These are phyloP conservation scores for Ilyonectria robusta DNA, from an alignment of 2,329 filamentous ascomycete genomes.

Conservation along the genomic window DNA sequence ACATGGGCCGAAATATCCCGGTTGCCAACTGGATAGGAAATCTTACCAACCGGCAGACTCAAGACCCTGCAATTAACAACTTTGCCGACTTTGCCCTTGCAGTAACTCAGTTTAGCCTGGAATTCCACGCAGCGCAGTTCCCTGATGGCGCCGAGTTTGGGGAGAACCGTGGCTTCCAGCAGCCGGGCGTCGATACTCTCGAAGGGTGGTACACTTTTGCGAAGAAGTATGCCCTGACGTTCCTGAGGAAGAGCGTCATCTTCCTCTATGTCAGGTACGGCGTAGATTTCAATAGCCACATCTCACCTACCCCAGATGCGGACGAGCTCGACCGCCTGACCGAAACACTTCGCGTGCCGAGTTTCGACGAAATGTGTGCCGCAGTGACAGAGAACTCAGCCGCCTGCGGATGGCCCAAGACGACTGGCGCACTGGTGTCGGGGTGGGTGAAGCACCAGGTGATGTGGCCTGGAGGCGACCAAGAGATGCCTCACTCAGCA, in stretches of 20 bases:
- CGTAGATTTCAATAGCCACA: constrained; percentile 84
- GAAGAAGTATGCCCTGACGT: constrained; percentile 88
- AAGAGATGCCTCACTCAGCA: constrained; percentile 58
- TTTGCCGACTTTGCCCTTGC: constrained; percentile 70
- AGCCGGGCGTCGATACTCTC: constrained; percentile 67
- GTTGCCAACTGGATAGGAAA: constrained; percentile 63
- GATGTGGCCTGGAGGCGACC: constrained; percentile 53
- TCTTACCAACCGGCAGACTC: constrained; percentile 58
- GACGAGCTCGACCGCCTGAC: constrained; percentile 88
- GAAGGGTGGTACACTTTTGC: constrained; percentile 73
- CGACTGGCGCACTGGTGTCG: constrained; percentile 62
- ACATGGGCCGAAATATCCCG: constrained; percentile 70
- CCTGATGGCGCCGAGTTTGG: constrained; percentile 41
- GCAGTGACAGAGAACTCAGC: constrained; percentile 64
- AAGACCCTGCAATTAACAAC: constrained; percentile 64
- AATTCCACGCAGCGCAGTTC: constrained; percentile 53
- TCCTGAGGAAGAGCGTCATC: constrained; percentile 87
- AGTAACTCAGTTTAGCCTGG: constrained; percentile 62
- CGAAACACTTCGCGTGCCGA: constrained; percentile 80
- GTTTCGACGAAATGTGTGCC: constrained; percentile 83
- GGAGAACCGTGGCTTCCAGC: constrained; percentile 66
- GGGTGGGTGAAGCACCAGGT: constrained; percentile 83
- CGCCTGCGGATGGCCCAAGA: constrained; percentile 64
- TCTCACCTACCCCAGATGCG: constrained; percentile 73
- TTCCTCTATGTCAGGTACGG: constrained; percentile 91